A percentile compares a stretch with the other conserved stretches of the same genome.
phyloP scores from a whole-genome alignment of 73 alveolate species.

The Stentor roeselii region DNA sequence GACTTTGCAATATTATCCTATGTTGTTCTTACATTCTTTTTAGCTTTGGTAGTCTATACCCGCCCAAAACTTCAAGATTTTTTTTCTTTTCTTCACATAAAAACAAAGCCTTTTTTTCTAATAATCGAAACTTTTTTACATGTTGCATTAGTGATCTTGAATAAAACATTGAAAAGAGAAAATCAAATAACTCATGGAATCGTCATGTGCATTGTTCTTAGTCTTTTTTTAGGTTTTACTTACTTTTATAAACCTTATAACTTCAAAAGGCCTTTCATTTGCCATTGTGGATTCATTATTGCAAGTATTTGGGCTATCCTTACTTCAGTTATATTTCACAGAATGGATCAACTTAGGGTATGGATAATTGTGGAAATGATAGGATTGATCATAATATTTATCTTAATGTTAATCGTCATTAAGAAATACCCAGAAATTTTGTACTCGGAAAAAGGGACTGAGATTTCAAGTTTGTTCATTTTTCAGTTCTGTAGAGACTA shows the following conservation, averaged over 20 bases:
- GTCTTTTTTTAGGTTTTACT: not conserved
- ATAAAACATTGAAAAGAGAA: not conserved
- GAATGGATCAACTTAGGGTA: not conserved
- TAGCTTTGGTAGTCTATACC: not conserved
- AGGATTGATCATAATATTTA: not conserved
- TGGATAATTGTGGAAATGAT: not conserved
- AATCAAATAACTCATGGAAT: not conserved
- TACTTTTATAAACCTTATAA: not conserved
- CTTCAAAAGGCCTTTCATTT: not conserved
- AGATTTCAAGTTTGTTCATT: not conserved
- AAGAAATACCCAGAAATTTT: not conserved
- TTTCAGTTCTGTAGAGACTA: not conserved
- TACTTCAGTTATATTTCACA: not conserved
- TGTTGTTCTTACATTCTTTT: not conserved
- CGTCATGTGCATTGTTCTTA: not conserved
- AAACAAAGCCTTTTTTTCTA: not conserved
- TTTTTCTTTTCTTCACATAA: not conserved
- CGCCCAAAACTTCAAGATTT: not conserved
- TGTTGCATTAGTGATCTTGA: not conserved
- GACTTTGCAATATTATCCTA: not conserved
- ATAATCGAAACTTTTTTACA: not conserved
- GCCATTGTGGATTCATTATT: not conserved
- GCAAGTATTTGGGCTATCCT: not conserved
- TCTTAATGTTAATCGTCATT: too few species aligned
- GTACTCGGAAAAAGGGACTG: not conserved